phyloP scores from a whole-genome alignment of 768 basidiomycete species.

The Russula griseocarnosa region DNA sequence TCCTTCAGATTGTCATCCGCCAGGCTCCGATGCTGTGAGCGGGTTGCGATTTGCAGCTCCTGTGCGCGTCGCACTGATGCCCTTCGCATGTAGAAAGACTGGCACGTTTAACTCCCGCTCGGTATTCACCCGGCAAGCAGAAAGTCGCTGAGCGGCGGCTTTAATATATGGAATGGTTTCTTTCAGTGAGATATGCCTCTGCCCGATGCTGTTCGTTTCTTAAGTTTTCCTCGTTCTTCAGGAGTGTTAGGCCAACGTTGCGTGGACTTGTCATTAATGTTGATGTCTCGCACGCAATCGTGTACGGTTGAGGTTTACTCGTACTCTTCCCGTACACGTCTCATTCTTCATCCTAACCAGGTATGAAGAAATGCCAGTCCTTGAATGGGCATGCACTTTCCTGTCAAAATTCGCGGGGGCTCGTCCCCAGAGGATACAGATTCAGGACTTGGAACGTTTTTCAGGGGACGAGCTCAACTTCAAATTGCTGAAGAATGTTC shows the following conservation, averaged over 20 bases:
- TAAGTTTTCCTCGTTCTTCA: conserved; percentile 1
- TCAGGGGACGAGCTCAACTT: too few relatives aligned
- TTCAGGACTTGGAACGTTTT: conserved; percentile 17
- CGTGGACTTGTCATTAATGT: conserved; percentile 24
- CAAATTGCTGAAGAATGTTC: conserved; percentile 15
- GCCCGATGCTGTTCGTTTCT: not conserved
- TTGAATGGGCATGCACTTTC: conserved; percentile 21
- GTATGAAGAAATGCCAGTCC: conserved; percentile 23
- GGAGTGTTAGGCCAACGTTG: conserved; percentile 24
- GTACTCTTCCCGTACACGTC: not conserved
- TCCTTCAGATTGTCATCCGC: conserved; percentile 24
- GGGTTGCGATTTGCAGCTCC: not conserved
- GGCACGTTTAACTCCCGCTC: conserved; percentile 24
- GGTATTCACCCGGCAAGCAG: conserved; percentile 20
- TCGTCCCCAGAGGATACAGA: not conserved
- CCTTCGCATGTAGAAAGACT: conserved; percentile 3
- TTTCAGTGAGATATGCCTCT: conserved; percentile 19
- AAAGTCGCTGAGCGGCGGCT: conserved; percentile 21
- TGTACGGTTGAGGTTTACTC: conserved; percentile 7
- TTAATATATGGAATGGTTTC: conserved; percentile 27
- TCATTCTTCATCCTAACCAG: conserved; percentile 1
- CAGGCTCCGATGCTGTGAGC: conserved; percentile 27
- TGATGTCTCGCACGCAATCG: conserved; percentile 20
- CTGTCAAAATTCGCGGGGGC: conserved; percentile 11
- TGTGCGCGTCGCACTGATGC: not conserved